These are phyloP conservation scores for Nicotiana attenuata DNA, from an alignment of 257 asterid genomes.

Conservation along the genomic window DNA sequence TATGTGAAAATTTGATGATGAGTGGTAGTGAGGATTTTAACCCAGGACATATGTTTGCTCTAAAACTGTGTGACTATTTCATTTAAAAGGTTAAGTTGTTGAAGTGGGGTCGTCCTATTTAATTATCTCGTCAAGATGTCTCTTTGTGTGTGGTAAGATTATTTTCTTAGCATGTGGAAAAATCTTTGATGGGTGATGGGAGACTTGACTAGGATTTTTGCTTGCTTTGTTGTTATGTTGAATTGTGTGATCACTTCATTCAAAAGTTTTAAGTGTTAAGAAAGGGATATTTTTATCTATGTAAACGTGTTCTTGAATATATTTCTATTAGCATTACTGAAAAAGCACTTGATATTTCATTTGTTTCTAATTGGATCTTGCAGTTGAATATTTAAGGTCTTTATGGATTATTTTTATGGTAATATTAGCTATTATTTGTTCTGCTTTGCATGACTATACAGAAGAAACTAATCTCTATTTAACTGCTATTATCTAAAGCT, in stretches of 20 bases:
- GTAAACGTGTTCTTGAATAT: neutral
- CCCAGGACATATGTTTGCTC: too few relatives aligned
- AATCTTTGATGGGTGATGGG: neutral
- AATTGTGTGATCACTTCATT: too few relatives aligned
- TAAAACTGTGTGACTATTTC: too few relatives aligned
- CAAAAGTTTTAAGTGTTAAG: neutral
- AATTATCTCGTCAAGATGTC: too few relatives aligned
- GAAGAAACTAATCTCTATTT: too few relatives aligned
- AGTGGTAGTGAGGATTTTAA: too few relatives aligned
- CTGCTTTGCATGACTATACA: neutral
- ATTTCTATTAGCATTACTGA: neutral
- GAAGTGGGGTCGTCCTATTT: too few relatives aligned
- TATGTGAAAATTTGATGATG: too few relatives aligned
- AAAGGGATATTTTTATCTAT: neutral
- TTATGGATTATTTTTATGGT: neutral
- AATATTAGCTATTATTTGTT: too few relatives aligned
- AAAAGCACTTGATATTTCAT: neutral
- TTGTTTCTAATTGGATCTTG: neutral
- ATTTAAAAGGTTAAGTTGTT: too few relatives aligned
- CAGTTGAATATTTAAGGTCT: neutral
- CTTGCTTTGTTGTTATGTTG: neutral
- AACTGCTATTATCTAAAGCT: neutral
- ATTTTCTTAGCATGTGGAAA: too few relatives aligned
- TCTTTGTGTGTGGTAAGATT: neutral
- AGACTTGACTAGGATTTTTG: neutral